Percentiles rank a stretch among this genome's conserved stretches.
Evolutionary conservation across 2,329 filamentous ascomycete species (phyloP).

Genomic region (Colletotrichum sp.): DNA sequence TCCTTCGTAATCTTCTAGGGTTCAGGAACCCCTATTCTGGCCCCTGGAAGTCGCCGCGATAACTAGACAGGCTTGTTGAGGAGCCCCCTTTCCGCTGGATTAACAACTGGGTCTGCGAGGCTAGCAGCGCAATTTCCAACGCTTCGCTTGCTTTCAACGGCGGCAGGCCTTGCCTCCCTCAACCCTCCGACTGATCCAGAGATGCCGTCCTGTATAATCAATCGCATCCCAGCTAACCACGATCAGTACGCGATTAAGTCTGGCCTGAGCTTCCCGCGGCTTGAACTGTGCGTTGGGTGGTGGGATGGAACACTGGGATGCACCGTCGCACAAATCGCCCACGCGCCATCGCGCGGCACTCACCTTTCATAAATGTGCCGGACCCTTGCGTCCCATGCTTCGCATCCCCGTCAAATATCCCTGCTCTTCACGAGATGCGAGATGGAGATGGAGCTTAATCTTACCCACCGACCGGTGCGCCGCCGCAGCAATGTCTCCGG

Average conservation of each 20-base stretch:
- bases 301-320: background rate
- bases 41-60: background rate
- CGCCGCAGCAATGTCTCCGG: slow-evolving; percentile 14
- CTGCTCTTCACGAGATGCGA: slow-evolving; percentile 15
- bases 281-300: background rate
- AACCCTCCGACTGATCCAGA: background rate
- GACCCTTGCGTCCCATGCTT: slow-evolving; percentile 13
- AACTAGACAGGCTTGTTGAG: background rate
- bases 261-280: slow-evolving; percentile 9
- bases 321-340: slow-evolving; percentile 8
- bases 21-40: slow-evolving; percentile 13
- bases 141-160: background rate
- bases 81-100: slow-evolving; percentile 3
- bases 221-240: background rate
- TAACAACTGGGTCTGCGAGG: background rate
- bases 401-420: slow-evolving; percentile 13
- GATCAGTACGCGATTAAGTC: background rate
- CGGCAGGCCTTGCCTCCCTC: background rate
- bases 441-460: slow-evolving; percentile 22
- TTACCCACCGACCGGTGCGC: slow-evolving; percentile 20
- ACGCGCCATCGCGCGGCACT: slow-evolving; percentile 9
- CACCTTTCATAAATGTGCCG: slow-evolving; percentile 1
- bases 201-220: background rate
- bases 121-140: slow-evolving; percentile 5
- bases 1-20: slow-evolving; percentile 1